Evolutionary conservation across 2,329 filamentous ascomycete species (phyloP).

Genomic region (Penicillium rolfsii): DNA sequence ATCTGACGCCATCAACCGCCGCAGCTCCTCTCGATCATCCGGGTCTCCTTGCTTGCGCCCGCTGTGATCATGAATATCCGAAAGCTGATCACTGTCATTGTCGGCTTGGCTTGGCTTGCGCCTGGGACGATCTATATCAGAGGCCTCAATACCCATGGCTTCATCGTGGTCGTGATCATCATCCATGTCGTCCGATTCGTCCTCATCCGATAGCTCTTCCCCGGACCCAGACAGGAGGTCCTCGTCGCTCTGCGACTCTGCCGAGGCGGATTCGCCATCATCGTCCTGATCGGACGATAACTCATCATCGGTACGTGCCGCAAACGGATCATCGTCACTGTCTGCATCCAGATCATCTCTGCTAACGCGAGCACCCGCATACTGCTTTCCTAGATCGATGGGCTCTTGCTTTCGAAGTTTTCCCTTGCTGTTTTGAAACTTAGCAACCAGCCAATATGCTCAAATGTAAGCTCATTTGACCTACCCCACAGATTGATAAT

Average conservation of each 20-base stretch:
- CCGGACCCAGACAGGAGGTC: conserved; percentile 12
- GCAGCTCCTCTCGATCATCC: conserved; percentile 61
- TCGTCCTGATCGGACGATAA: conserved; percentile 34
- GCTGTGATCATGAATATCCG: conserved; percentile 19
- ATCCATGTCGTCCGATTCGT: conserved; percentile 25
- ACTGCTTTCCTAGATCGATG: conserved; percentile 73
- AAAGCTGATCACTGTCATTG: conserved; percentile 4
- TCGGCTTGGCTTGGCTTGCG: background rate
- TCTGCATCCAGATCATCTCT: conserved; percentile 67
- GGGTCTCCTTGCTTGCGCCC: conserved; percentile 8
- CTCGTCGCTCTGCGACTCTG: conserved; percentile 6
- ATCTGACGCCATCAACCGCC: conserved; percentile 68
- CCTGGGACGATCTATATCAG: background rate
- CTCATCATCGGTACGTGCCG: conserved; percentile 39
- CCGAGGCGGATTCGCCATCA: conserved; percentile 11
- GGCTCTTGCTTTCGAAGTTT: conserved; percentile 76
- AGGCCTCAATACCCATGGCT: background rate
- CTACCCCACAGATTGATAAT: conserved; percentile 78
- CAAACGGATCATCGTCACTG: conserved; percentile 54
- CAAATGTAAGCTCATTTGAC: conserved; percentile 24
- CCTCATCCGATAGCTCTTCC: conserved; percentile 32
- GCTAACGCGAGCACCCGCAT: conserved; percentile 75
- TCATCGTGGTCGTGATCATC: background rate
- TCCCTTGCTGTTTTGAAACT: conserved; percentile 64
- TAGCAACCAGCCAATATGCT: conserved; percentile 5